phyloP scores from a whole-genome alignment of 176 grass and related monocot species.

The Cenchrus fungigraminus region DNA sequence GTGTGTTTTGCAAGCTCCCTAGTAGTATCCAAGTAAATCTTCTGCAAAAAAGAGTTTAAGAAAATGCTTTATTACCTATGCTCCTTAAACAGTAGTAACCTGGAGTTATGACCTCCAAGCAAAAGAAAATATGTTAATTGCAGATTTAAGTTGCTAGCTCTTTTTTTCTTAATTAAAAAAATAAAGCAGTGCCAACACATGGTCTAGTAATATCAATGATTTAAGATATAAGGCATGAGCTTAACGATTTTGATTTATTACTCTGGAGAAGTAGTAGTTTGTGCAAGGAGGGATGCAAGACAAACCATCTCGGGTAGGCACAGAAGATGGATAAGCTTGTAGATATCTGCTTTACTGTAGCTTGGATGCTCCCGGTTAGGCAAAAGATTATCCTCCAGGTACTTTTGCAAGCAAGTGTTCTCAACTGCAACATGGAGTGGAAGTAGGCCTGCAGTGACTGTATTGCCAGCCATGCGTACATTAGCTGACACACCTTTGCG shows the following conservation, averaged over 20 bases:
- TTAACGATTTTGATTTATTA: not conserved
- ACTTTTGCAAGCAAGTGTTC: conserved; percentile 20
- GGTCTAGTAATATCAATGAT: not conserved
- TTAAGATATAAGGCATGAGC: not conserved
- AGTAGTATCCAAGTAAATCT: not conserved
- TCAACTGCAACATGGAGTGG: conserved; percentile 21
- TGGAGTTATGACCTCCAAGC: too few species aligned
- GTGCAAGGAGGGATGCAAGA: not conserved
- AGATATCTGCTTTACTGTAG: not conserved
- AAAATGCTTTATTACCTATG: too few species aligned
- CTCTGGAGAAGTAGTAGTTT: not conserved
- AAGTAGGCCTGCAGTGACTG: not conserved
- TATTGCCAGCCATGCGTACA: not conserved
- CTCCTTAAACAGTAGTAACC: too few species aligned
- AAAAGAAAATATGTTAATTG: too few species aligned
- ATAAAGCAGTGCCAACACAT: too few species aligned
- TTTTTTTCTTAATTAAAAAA: too few species aligned
- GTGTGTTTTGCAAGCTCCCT: not conserved
- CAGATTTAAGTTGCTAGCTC: too few species aligned
- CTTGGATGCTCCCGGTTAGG: not conserved
- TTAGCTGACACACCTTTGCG: not conserved
- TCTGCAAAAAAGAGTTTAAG: not conserved
- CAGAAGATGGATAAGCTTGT: conserved; percentile 11
- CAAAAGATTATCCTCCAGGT: not conserved
- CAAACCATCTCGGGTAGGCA: not conserved